These are phyloP conservation scores for Narthecium ossifragum DNA, from an alignment of 106 monocot species.

Conservation along the genomic window DNA sequence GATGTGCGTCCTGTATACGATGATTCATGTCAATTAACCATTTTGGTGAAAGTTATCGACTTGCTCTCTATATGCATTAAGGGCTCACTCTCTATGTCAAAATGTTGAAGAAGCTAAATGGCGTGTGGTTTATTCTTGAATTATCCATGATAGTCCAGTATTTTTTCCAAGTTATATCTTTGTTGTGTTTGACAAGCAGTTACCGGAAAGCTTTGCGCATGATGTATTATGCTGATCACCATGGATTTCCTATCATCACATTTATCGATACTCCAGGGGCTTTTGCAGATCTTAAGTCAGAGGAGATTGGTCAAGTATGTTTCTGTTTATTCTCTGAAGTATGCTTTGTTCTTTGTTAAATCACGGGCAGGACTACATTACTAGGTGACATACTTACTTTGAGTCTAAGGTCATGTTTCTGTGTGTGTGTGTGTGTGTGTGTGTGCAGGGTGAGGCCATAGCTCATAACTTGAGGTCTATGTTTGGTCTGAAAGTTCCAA, in stretches of 20 bases:
- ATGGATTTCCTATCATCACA: conserved; percentile 88
- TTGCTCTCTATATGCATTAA: too few relatives aligned
- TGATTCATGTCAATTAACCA: too few relatives aligned
- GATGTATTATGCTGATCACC: conserved; percentile 90
- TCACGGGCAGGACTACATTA: not conserved
- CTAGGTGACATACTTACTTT: too few relatives aligned
- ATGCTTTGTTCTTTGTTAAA: not conserved
- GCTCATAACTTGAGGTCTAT: conserved; percentile 78
- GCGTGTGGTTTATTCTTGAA: too few relatives aligned
- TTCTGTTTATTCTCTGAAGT: too few relatives aligned
- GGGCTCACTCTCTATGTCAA: too few relatives aligned
- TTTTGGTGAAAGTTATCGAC: too few relatives aligned
- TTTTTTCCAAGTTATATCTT: too few relatives aligned
- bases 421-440: not conserved
- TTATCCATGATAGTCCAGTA: too few relatives aligned
- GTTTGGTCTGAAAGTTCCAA: conserved; percentile 87
- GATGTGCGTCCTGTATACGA: too few relatives aligned
- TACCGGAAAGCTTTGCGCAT: conserved; percentile 85
- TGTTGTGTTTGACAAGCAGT: too few relatives aligned
- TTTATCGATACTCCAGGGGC: conserved; percentile 94
- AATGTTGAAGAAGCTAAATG: too few relatives aligned
- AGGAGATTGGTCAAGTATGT: conserved; percentile 84
- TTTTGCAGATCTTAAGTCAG: conserved; percentile 90
- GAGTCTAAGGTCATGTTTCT: not conserved
- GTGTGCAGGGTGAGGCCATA: conserved; percentile 82